Evolutionary conservation across 805 yeast species (phyloP), one percentile per base, ranked within the genome.

Genomic region (Zygosaccharomyces siamensis): DNA sequence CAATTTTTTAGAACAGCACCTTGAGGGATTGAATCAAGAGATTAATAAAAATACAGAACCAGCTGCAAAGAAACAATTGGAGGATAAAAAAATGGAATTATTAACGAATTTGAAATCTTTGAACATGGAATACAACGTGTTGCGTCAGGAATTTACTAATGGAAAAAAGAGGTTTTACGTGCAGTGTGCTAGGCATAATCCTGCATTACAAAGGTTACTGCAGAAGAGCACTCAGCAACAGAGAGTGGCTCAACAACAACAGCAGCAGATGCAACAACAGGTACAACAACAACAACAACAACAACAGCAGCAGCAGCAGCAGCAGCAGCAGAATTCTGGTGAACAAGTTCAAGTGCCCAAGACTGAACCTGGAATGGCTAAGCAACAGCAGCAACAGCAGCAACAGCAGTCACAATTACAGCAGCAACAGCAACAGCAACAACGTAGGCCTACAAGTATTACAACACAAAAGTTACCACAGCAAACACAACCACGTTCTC

Each of bases 161-260:
- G 61, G 58, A 11, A 64, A 64, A 39, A 63, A 57, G 44, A 59
- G 54, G 37, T 66, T 66, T 45, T 67, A 63, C 48, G 57, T 67
- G 10, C 69, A 66, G 43, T 66, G 68, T 49, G 68, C 70, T 5
- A 61, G 64, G 39, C 53, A 58, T 12, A 67, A 67, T 47, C 63
- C 67, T 18, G 62, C 58, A 12, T 46, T 67, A 39, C 67, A 66
- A 39, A 53, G 59, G 41, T 55, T 63, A 7, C 48, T 67, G 33
- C 64, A 65, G 37, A 58, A 56, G 38, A 55, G 61, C 14, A 49
- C 63, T 4, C 66, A 57, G 36, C 64, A 62, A 43, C 61, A 56
- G 39, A 45, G 57, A 28, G 51, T 54, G 42, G 45, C 42, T 14
- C 61, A 50, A 28, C 54, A 49, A 27, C 60, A 52, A 26, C 50